Evolutionary conservation across 352 stramenopile genomes (phyloP), one percentile per base, ranked within the genome.

Genomic region (Phytophthora podocarpi): DNA sequence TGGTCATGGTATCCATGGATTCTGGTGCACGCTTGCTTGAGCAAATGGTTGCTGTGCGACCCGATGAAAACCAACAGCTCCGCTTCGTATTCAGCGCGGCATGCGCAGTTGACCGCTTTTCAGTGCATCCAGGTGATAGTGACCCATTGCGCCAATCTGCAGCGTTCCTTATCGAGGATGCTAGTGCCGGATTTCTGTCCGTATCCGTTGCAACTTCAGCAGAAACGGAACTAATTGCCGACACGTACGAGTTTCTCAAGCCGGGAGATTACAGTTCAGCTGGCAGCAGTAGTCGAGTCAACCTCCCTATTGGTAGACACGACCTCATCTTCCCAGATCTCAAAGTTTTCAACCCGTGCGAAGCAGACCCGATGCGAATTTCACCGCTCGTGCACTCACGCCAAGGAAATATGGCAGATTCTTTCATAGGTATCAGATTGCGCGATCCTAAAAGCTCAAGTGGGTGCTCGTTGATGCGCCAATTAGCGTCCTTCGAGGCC

Each of bases 1-100:
- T 93, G 26, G 80, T 85, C 21, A 91, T 91, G 82, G 64, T 91
- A 31, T 81, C 82, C n/a, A 70, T 55, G 18, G 74, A 85, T 57
- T 85, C 84, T 16, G 84, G 84, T 31, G 64, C 62, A 12, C 73
- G 67, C 5, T 70, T 87, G 11, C 39, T 85, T 4, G 69, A 82
- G 30, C 63, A 68, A 40, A 68, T 89, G 60, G 50, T 35, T 27
- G 52, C 32, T 23, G 65, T 67, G 0, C 72, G 69, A 6, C 67
- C 67, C 9, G 51, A 40, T 15, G 60, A 84, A 41, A 64, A 26
- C 10, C 63, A 78, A 24, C 71, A 73, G 28, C 51, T 89, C 15
- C 78, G 79, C 20, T 87, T 87, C 28, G 77, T 87, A 21, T 89
- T 89, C 54, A 84, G 63, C 18, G 60, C 66, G 6, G 63, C 78